These are phyloP conservation scores for Hemileia vastatrix DNA, from an alignment of 1,284 basidiomycete species.

Conservation along the genomic window DNA sequence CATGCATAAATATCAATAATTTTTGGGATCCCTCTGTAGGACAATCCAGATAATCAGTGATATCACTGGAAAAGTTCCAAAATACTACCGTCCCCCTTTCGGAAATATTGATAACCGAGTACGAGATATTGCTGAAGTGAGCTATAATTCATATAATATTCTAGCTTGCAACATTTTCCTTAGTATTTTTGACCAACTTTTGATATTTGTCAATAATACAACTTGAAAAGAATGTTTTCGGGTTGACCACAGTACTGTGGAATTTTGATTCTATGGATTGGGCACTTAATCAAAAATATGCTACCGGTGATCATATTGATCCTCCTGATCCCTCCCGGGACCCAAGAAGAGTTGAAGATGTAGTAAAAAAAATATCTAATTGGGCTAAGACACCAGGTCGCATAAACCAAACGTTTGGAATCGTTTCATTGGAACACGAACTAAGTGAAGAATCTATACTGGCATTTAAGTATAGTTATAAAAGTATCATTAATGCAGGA, in stretches of 20 bases:
- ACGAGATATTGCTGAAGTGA: conserved; percentile 19
- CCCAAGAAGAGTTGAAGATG: background rate
- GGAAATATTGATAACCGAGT: conserved; percentile 22
- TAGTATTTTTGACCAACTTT: background rate
- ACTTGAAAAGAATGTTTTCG: conserved; percentile 13
- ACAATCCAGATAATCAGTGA: conserved; percentile 20
- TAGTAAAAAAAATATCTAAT: background rate
- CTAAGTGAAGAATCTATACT: conserved; percentile 11
- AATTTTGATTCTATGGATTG: conserved; percentile 21
- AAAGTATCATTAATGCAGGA: background rate
- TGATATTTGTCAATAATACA: background rate
- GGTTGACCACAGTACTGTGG: conserved; percentile 19
- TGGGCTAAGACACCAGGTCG: background rate
- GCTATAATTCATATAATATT: background rate
- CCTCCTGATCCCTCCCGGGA: background rate
- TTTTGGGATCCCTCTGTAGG: too few relatives aligned
- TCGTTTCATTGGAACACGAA: conserved; percentile 11
- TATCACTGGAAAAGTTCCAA: conserved; percentile 16
- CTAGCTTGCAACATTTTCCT: background rate
- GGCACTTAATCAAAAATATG: conserved; percentile 18
- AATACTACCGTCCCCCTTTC: conserved; percentile 16
- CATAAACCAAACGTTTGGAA: background rate
- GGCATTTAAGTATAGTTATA: conserved; percentile 8
- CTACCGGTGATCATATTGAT: conserved; percentile 17
- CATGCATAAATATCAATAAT: too few relatives aligned